Base-by-base conservation (phyloP, 2,329 filamentous ascomycete species). In the Sporothrix protearum region DNA sequence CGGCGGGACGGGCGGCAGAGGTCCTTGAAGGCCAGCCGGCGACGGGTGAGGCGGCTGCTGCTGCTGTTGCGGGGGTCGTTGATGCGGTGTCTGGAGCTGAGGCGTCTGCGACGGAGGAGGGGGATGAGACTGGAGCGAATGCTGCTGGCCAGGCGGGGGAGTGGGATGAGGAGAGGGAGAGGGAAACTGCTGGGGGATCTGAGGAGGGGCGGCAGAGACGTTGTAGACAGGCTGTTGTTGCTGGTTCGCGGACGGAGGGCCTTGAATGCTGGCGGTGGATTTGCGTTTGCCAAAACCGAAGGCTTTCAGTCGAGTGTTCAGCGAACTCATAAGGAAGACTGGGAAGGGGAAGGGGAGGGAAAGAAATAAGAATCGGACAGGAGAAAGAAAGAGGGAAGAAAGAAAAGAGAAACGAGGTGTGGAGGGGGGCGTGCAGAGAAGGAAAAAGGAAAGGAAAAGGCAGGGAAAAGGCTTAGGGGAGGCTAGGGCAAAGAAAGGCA, bases 281-380 rank as follows among this genome's bases (percentile, higher is more conserved):
- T 89, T 92, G 82, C 91, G 90, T 87, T 92, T 92, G 83, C 90
- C 91, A 85, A 92, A 91, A 83, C 91, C 90, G 84, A 93, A 87
- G 86, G 88, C 87, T 86, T 92, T 92, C 81, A 93, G 88, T 83
- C 91, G 89, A 81, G 59, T 64, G 59, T 64, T 64, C 59, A 64
- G 59, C 36, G 88, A 92, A 87, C 88, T 92, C 90, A 92, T 92
- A 85, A 82, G 84, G 82, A 79, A 77, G 70, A 71, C 55, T 68
- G 73, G 75, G 80, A 80, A 76, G 75, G 73, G 69, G 68, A 71
- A 74, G 69, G 71, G 73, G 75, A 75, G 75, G 75, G 76, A 75
- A 74, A 71, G 73, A 74, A 75, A 75, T 76, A 73, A 76, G 75
- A 73, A 77, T 76, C 73, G 69, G 36, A 19, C 22, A 22, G 49